phyloP scores from a whole-genome alignment of 2,329 filamentous ascomycete genomes.

The Xylaria sp. region DNA sequence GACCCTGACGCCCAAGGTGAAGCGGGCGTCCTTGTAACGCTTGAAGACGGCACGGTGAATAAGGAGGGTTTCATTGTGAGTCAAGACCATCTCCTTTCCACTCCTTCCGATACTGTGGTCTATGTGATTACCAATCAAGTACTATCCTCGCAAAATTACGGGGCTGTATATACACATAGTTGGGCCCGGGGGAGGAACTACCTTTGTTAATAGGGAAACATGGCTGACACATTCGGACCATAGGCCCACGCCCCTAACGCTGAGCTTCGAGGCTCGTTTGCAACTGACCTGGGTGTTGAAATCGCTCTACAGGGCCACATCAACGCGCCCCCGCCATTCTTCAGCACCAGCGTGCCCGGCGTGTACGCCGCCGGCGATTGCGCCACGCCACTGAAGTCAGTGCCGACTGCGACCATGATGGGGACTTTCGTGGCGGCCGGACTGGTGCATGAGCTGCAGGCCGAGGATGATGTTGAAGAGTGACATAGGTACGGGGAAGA shows the following conservation, averaged over 20 bases:
- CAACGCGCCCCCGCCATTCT: slow-evolving; percentile 50
- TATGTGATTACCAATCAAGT: not conserved
- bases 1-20: slow-evolving; percentile 29
- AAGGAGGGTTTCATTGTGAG: slow-evolving; percentile 48
- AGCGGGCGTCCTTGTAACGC: slow-evolving; percentile 34
- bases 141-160: not conserved
- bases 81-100: not conserved
- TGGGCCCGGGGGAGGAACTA: too few species aligned
- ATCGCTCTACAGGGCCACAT: slow-evolving; percentile 51
- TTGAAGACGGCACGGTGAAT: slow-evolving; percentile 44
- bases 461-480: slow-evolving; percentile 33
- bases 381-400: slow-evolving; percentile 35
- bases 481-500: not conserved
- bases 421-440: slow-evolving; percentile 32
- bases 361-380: slow-evolving; percentile 62
- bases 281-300: slow-evolving; percentile 51
- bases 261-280: slow-evolving; percentile 49
- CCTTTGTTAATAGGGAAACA: not conserved
- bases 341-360: slow-evolving; percentile 55
- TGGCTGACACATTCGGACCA: slow-evolving; percentile 1
- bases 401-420: slow-evolving; percentile 38
- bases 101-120: not conserved
- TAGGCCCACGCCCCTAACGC: slow-evolving; percentile 45
- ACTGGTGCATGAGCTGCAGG: slow-evolving; percentile 33
- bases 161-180: too few species aligned